Evolutionary conservation across 2,329 filamentous ascomycete species (phyloP).

Genomic region (Aspergillus hortae): DNA sequence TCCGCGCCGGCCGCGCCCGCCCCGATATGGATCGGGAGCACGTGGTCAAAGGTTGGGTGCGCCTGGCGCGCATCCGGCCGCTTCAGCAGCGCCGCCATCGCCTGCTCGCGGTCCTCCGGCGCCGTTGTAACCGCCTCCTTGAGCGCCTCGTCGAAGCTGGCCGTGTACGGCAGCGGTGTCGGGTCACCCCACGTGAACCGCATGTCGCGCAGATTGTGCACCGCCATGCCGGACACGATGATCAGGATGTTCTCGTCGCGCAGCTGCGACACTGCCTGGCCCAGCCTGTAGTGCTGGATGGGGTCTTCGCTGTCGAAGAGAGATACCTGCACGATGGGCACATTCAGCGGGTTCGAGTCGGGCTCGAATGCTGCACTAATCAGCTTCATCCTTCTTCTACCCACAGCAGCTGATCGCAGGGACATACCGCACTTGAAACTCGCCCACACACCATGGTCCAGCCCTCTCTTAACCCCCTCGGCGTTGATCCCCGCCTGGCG

Average conservation of each 20-base stretch:
- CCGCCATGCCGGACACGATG: conserved; percentile 71
- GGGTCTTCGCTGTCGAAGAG: conserved; percentile 64
- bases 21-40: conserved; percentile 58
- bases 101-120: conserved; percentile 41
- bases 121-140: conserved; percentile 58
- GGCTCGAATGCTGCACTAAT: conserved; percentile 55
- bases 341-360: conserved; percentile 57
- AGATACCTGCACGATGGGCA: conserved; percentile 70
- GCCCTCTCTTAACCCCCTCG: conserved; percentile 58
- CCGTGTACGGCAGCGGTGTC: conserved; percentile 53
- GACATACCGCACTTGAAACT: conserved; percentile 56
- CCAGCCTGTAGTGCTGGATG: conserved; percentile 63
- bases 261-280: conserved; percentile 62
- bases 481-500: conserved; percentile 57
- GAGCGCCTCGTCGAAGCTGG: conserved; percentile 65
- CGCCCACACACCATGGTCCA: conserved; percentile 74
- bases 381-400: neutral
- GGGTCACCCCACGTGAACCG: conserved; percentile 44
- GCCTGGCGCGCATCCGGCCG: conserved; percentile 56
- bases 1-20: conserved; percentile 54
- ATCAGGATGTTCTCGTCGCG: conserved; percentile 66
- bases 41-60: conserved; percentile 62
- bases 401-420: neutral
- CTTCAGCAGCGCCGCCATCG: conserved; percentile 46
- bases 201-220: conserved; percentile 64